Evolutionary conservation across 345 rosid genomes (phyloP).

Genomic region (Lagerstroemia speciosa): DNA sequence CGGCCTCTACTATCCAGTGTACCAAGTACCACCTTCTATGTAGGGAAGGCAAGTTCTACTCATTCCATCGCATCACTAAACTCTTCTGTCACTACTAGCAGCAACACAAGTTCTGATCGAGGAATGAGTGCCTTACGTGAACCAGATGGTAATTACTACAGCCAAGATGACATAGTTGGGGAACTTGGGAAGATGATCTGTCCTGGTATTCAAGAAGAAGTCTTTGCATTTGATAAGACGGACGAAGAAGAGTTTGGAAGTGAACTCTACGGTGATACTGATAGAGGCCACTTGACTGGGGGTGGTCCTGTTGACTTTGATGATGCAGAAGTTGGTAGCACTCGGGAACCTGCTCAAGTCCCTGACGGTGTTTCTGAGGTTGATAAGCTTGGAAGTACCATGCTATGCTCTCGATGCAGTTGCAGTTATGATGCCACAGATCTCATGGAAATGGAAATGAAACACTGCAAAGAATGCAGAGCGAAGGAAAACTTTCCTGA

Average conservation of each 20-base stretch:
- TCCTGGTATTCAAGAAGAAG: slow-evolving; percentile 46
- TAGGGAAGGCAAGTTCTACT: slow-evolving; percentile 54
- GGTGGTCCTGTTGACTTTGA: slow-evolving; percentile 31
- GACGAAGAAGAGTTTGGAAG: slow-evolving; percentile 32
- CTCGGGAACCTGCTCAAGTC: slow-evolving; percentile 30
- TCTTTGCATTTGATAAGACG: slow-evolving; percentile 46
- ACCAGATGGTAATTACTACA: slow-evolving; percentile 42
- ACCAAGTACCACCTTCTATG: slow-evolving; percentile 75
- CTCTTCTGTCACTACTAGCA: slow-evolving; percentile 63
- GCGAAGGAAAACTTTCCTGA: slow-evolving; percentile 28
- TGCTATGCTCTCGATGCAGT: slow-evolving; percentile 58
- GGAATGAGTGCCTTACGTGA: slow-evolving; percentile 40
- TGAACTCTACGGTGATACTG: slow-evolving; percentile 30
- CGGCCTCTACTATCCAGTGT: slow-evolving; percentile 97
- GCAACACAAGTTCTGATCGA: slow-evolving; percentile 60
- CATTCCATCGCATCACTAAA: slow-evolving; percentile 53
- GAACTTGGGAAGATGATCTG: slow-evolving; percentile 29
- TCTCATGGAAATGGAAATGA: slow-evolving; percentile 28
- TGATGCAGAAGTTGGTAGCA: slow-evolving; percentile 38
- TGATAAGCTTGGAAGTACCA: slow-evolving; percentile 28
- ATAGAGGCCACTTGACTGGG: slow-evolving; percentile 25
- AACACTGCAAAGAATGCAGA: slow-evolving; percentile 67
- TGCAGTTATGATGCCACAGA: slow-evolving; percentile 36
- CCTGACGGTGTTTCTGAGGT: slow-evolving; percentile 33
- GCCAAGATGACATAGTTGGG: slow-evolving; percentile 28